Base-by-base conservation (phyloP, 371 early-diverging fungal genomes). In the Blakeslea trispora region DNA sequence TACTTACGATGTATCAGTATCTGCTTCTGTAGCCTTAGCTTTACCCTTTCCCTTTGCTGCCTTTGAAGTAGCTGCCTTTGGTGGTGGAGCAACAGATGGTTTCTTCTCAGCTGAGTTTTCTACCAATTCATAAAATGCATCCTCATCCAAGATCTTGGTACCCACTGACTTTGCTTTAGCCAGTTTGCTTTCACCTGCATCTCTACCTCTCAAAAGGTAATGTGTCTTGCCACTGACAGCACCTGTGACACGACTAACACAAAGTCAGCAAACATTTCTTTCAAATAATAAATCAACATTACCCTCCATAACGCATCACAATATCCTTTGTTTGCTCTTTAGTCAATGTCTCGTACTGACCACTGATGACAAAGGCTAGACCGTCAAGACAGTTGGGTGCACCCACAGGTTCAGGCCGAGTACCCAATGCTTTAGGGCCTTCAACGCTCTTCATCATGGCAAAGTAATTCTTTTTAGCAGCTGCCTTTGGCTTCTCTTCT, bases 141-240 rank as follows among this genome's bases (percentile, higher is more conserved):
- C 94, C 66, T 99, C 99, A 64, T 92, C 85, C 18, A 99, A 50
- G 0, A 86, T 85, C 50, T 81, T 84, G 28, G 92, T 83, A 2
- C 87, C 85, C 10, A 89, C 47, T 10, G 83, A 70, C 55, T 88
- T 80, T 15, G 94, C 97, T 68, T 97, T 96, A 28, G 85, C 82
- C 6, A 93, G 64, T 72, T 99, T 99, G 19, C 85, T 76, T 40
- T 83, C 87, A 3, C 99, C 99, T 14, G 99, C 91, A 42, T 97
- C 97, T 8, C 92, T 90, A 13, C 97, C 97, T 6, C 89, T 81
- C 0, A 99, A 83, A 18, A 99, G 69, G 73, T 88, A 98, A 1
- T 86, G 82, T 0, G 99, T 99, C 60, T 90, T 94, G 9, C 91
- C 87, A 62, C 95, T 94, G 19, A 93, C 87, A 2, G 86, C 75